Evolutionary conservation across 257 asterid genomes (phyloP).

Genomic region (Capsicum chinense): DNA sequence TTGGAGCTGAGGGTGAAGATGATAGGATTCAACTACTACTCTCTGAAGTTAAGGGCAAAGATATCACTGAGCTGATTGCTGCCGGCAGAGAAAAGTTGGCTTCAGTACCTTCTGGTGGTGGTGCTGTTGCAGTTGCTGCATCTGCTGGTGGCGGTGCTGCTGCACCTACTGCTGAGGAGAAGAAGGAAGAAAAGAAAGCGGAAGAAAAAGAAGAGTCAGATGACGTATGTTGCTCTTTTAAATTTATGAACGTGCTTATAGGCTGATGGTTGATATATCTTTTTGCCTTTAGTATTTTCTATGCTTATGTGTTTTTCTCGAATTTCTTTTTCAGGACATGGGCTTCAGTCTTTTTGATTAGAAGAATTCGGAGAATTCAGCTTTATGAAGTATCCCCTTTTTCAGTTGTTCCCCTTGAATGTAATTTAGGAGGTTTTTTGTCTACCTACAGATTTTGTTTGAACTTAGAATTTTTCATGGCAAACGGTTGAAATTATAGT

Average conservation of each 20-base stretch:
- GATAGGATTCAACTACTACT: constrained; percentile 46
- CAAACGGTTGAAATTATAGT: background rate
- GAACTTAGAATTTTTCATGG: background rate
- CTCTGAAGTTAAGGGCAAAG: constrained; percentile 50
- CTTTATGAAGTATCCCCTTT: background rate
- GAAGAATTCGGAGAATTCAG: background rate
- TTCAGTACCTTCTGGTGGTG: constrained; percentile 59
- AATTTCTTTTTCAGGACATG: constrained; percentile 44
- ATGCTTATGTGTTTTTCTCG: background rate
- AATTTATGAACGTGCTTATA: background rate
- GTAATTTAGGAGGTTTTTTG: constrained; percentile 21
- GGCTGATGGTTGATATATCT: background rate
- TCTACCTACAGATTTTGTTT: constrained; percentile 25
- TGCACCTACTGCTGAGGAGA: constrained; percentile 49
- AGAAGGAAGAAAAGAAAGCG: constrained; percentile 56
- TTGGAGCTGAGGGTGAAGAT: constrained; percentile 55
- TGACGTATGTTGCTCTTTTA: constrained; percentile 29
- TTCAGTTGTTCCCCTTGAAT: background rate
- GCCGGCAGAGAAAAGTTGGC: constrained; percentile 60
- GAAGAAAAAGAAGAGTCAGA: constrained; percentile 54
- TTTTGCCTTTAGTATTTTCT: background rate
- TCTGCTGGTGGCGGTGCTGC: constrained; percentile 45
- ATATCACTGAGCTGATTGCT: constrained; percentile 54
- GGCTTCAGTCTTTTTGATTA: constrained; percentile 56
- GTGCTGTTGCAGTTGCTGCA: constrained; percentile 49